Evolutionary conservation across 768 basidiomycete genomes (phyloP), one percentile per base, ranked within the genome.

Genomic region (Cubamyces sp.): DNA sequence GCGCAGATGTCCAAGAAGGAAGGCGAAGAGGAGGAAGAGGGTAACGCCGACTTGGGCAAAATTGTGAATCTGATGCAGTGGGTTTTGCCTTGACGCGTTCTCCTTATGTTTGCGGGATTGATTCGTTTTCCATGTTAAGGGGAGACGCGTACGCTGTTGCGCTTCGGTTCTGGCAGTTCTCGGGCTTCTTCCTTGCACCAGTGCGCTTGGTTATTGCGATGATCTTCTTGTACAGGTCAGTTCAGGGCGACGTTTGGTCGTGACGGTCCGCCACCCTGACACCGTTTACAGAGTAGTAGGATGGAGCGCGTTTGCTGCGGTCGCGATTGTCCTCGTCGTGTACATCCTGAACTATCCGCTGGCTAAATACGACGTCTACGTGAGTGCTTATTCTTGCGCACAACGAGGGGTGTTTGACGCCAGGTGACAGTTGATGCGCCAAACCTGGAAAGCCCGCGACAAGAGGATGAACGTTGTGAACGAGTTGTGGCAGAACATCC

Each of bases 51-150:
- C 65, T 74, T 90, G n/a, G 87, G 87, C 5, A 87, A 85, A 71
- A 87, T 90, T 30, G 82, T 88, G 8, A 89, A 90, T 69, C 76
- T 90, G 40, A 90, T 90, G 87, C 86, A 87, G 87, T 88, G 61
- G 51, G 82, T 77, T 18, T 19, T 8, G 5, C 15, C 42, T 51
- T 65, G n/a, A 15, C 25, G 50, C 43, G 15, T 43, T 3, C 52
- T 61, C 6, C 42, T 61, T 46, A 46, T 25, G 23, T 7, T 34
- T 57, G 9, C 30, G 18, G 26, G 21, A 7, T 54, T 19, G 26
- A 43, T 63, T 39, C 47, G 41, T 26, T 42, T 26, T 9, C 7
- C 8, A 21, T 40, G n/a, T 25, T 26, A 8, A 90, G 88, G 73
- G 87, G 87, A 19, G 88, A 90, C 69, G 77, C 86, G 0, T 90